A percentile compares a stretch with the other conserved stretches of the same genome.
Evolutionary conservation across 192 early-diverging fungal genomes (phyloP).

Genomic region (Entomortierella parvispora): DNA sequence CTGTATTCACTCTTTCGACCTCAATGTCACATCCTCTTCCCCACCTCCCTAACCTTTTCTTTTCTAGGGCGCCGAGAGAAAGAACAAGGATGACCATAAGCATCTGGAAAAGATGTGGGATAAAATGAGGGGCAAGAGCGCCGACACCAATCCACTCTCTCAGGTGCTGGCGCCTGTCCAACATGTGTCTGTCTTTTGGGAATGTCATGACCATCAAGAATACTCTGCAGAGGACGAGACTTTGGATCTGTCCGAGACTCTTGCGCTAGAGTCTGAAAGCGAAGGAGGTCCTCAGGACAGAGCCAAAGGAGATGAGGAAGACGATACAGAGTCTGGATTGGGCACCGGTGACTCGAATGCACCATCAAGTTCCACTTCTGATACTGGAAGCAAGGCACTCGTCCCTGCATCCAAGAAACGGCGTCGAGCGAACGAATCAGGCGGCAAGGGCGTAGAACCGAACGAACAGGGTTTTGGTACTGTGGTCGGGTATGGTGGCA

Average conservation of each 20-base stretch:
- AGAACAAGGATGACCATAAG: slow-evolving; percentile 81
- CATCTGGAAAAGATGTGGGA: slow-evolving; percentile 76
- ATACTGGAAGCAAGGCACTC: neutral
- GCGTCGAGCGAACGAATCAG: slow-evolving; percentile 12
- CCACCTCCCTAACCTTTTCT: neutral
- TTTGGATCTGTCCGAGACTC: slow-evolving; percentile 57
- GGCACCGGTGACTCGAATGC: neutral
- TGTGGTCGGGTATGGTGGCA: neutral
- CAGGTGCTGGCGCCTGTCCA: slow-evolving; percentile 54
- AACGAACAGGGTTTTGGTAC: slow-evolving; percentile 7
- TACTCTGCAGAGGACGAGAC: slow-evolving; percentile 58
- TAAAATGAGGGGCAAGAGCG: slow-evolving; percentile 60
- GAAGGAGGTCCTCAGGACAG: neutral
- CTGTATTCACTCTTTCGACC: neutral
- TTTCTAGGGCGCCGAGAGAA: slow-evolving; percentile 73
- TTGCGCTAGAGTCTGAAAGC: slow-evolving; percentile 36
- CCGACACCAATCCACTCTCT: slow-evolving; percentile 43
- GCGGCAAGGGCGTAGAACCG: slow-evolving; percentile 7
- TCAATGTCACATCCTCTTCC: neutral
- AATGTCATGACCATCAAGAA: slow-evolving; percentile 54
- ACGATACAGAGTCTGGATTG: neutral
- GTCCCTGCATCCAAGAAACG: slow-evolving; percentile 24
- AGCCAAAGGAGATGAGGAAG: neutral
- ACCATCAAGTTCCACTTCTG: neutral
- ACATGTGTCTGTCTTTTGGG: slow-evolving; percentile 34